Base-by-base conservation (phyloP, 257 asterid species). In the Henckelia pumila region DNA sequence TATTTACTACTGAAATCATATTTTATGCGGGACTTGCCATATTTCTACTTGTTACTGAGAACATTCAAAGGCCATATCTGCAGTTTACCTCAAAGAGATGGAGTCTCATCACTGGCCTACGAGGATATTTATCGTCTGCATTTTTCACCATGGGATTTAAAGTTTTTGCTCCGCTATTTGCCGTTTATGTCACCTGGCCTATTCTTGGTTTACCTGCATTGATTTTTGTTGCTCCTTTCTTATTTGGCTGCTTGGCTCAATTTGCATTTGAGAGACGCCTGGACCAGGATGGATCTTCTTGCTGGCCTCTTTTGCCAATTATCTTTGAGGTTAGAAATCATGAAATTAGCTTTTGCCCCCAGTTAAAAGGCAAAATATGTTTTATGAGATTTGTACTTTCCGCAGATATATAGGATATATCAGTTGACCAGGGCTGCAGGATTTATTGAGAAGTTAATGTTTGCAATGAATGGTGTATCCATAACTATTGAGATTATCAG, bases 91-190 rank as follows among this genome's bases (percentile, higher is more conserved):
- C 96, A 62, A 94, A 84, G 77, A 81, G 96, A 77, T 94, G 99
- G 99, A 81, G 96, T 76, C 96, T 91, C 29, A 91, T 91, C 70
- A 91, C 97, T 8, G 99, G 99, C 63, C 87, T 91, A 20, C 78
- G 74, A 62, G 99, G 99, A 79, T 94, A 91, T 67, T 23, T 88
- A 24, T 47, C 81, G 10, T 87, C 89, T 6, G 80, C 88, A 24
- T 85, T 83, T 80, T 74, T 94, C 24, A 71, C 79, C 0, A 85
- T 75, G 96, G 97, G 96, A 22, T 63, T 91, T 23, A 94, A 94
- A 82, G 82, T 88, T 29, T 63, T 82, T 49, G 91, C 88, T 33
- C 97, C 99, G 5, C 64, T 91, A 56, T 21, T 85, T 8, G 96
- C 88, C 9, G 87, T 79, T 56, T 91, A 71, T 63, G 91, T 84